Evolutionary conservation across 1,284 basidiomycete genomes (phyloP).

Genomic region (Taiwanofungus camphoratus): DNA sequence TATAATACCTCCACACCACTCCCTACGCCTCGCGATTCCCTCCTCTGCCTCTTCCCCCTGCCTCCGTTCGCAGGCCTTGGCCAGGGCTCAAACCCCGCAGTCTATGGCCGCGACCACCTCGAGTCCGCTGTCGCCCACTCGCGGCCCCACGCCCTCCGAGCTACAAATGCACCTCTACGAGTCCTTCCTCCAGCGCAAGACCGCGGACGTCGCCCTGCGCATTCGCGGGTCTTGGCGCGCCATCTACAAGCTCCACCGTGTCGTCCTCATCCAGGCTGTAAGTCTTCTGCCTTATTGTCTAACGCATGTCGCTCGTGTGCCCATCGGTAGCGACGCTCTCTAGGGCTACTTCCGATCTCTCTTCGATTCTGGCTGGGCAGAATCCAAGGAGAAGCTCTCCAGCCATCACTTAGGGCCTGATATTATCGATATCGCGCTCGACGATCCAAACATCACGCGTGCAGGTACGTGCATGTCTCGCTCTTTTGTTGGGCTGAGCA

Average conservation of each 20-base stretch:
- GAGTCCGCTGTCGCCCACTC: constrained; percentile 11
- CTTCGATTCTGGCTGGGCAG: constrained; percentile 75
- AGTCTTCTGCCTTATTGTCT: constrained; percentile 20
- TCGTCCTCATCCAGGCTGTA: constrained; percentile 83
- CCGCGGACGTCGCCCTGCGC: constrained; percentile 71
- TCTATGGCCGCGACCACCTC: constrained; percentile 13
- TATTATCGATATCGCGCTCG: constrained; percentile 66
- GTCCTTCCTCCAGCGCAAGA: constrained; percentile 65
- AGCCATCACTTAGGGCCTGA: constrained; percentile 24
- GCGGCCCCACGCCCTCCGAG: constrained; percentile 34
- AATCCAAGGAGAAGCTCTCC: constrained; percentile 22
- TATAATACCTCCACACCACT: neutral
- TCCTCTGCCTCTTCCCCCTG: constrained; percentile 8
- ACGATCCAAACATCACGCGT: constrained; percentile 83
- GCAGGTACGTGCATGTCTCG: constrained; percentile 67
- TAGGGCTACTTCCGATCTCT: constrained; percentile 83
- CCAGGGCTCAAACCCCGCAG: constrained; percentile 3
- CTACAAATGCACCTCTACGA: constrained; percentile 71
- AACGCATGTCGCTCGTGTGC: neutral
- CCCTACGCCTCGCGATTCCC: constrained; percentile 8
- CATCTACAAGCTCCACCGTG: constrained; percentile 72
- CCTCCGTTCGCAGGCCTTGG: constrained; percentile 6
- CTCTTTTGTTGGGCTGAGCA: too few species aligned
- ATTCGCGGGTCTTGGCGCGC: constrained; percentile 71
- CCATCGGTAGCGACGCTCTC: constrained; percentile 2